phyloP scores from a whole-genome alignment of 495 filamentous ascomycete species.

The Hyaloscypha finlandica region DNA sequence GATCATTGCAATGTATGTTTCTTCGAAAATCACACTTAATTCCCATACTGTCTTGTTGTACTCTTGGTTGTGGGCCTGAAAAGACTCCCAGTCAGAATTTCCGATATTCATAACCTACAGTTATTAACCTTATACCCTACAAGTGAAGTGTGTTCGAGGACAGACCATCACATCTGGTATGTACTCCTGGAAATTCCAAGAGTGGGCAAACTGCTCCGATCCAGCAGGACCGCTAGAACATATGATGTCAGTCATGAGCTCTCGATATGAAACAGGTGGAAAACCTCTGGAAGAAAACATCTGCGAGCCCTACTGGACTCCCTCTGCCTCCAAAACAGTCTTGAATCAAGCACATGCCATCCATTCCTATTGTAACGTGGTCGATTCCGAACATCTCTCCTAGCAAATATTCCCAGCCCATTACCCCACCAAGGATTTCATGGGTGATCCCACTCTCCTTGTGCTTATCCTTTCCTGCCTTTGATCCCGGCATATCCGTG shows the following conservation, averaged over 20 bases:
- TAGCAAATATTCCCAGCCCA: constrained; percentile 44
- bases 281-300: constrained; percentile 46
- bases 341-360: constrained; percentile 42
- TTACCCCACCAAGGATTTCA: constrained; percentile 38
- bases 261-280: background rate
- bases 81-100: constrained; percentile 37
- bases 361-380: constrained; percentile 39
- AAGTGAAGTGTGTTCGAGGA: background rate
- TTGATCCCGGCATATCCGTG: constrained; percentile 34
- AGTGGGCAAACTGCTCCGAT: constrained; percentile 35
- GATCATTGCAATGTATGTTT: constrained; percentile 42
- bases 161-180: constrained; percentile 40
- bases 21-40: constrained; percentile 37
- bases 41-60: constrained; percentile 40
- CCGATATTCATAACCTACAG: constrained; percentile 40
- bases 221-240: constrained; percentile 37
- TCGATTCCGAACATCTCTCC: constrained; percentile 45
- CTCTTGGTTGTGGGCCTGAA: constrained; percentile 28
- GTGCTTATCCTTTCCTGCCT: constrained; percentile 19
- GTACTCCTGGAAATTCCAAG: constrained; percentile 41
- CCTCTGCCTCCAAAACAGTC: constrained; percentile 41
- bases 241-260: background rate
- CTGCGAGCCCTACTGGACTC: constrained; percentile 38
- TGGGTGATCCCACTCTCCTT: constrained; percentile 5
- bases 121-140: background rate